These are phyloP conservation scores for Sporothrix sp. DNA, from an alignment of 2,329 filamentous ascomycete genomes.

Conservation along the genomic window DNA sequence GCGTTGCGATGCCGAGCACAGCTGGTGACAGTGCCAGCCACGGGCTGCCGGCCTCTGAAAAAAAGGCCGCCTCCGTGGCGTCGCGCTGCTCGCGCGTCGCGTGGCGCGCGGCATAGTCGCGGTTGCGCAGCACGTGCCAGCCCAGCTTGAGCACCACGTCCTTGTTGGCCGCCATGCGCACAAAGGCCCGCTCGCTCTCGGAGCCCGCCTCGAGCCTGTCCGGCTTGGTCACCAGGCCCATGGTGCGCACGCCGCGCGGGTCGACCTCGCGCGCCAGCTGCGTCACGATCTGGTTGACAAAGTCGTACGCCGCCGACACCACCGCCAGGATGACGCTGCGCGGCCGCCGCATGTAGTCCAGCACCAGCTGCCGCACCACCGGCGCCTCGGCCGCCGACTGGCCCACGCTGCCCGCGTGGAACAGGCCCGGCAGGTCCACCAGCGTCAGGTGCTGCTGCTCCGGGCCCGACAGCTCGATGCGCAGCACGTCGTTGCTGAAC, in stretches of 20 bases:
- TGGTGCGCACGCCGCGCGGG: slow-evolving; percentile 31
- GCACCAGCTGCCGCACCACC: slow-evolving; percentile 38
- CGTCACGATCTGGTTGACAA: slow-evolving; percentile 48
- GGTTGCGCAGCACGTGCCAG: slow-evolving; percentile 44
- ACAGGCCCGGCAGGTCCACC: slow-evolving; percentile 49
- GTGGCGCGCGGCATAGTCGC: slow-evolving; percentile 29
- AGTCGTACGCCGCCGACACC: slow-evolving; percentile 46
- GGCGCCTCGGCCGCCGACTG: slow-evolving; percentile 36
- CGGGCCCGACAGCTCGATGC: slow-evolving; percentile 39
- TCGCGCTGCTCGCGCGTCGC: slow-evolving; percentile 29
- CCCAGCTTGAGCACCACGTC: slow-evolving; percentile 39
- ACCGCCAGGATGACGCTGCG: slow-evolving; percentile 53
- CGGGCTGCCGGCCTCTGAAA: slow-evolving; percentile 25
- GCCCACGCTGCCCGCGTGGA: slow-evolving; percentile 37
- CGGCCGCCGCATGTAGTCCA: slow-evolving; percentile 44
- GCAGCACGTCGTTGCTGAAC: slow-evolving; percentile 39
- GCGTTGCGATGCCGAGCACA: slow-evolving; percentile 36
- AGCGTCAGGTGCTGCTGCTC: slow-evolving; percentile 43
- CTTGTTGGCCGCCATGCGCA: slow-evolving; percentile 35
- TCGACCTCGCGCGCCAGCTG: slow-evolving; percentile 34
- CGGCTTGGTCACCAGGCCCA: slow-evolving; percentile 51
- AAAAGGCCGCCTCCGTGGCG: slow-evolving; percentile 32
- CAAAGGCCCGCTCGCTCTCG: slow-evolving; percentile 30
- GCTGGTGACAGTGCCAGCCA: slow-evolving; percentile 30
- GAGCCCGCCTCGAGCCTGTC: slow-evolving; percentile 32